A percentile compares a stretch with the other conserved stretches of the same genome.
Evolutionary conservation across 495 filamentous ascomycete genomes (phyloP).

Genomic region (Penicillium diatomitis): DNA sequence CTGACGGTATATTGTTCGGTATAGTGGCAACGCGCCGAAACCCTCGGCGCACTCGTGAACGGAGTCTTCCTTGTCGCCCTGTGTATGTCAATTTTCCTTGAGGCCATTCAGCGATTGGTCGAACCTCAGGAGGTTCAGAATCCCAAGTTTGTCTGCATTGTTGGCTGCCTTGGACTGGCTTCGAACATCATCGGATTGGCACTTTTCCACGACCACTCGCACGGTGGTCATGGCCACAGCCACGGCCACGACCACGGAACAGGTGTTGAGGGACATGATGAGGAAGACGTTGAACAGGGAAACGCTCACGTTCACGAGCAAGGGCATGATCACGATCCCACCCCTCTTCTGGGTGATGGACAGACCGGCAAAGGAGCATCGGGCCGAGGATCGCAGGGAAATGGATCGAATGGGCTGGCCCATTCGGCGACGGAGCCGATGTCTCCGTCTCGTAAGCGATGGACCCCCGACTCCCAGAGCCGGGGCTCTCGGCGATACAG

Average conservation of each 20-base stretch:
- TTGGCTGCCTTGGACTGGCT: conserved; percentile 75
- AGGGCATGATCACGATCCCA: conserved; percentile 5
- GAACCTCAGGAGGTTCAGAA: conserved; percentile 79
- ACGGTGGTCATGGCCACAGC: conserved; percentile 51
- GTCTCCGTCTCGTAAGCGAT: conserved; percentile 25
- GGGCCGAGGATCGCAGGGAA: conserved; percentile 4
- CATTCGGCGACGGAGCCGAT: conserved; percentile 21
- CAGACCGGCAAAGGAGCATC: conserved; percentile 9
- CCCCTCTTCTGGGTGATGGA: too few species aligned
- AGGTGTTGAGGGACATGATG: conserved; percentile 14
- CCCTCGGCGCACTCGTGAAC: conserved; percentile 88
- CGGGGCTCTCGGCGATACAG: conserved; percentile 46
- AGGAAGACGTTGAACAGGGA: conserved; percentile 38
- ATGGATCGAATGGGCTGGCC: conserved; percentile 34
- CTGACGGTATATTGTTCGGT: conserved; percentile 26
- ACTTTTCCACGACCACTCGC: conserved; percentile 88
- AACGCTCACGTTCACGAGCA: conserved; percentile 26
- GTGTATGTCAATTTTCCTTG: conserved; percentile 90
- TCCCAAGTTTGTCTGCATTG: conserved; percentile 75
- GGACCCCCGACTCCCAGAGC: conserved; percentile 27
- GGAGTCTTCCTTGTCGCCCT: conserved; percentile 94
- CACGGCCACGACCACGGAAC: conserved; percentile 50
- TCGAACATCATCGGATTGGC: conserved; percentile 86
- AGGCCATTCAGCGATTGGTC: conserved; percentile 81
- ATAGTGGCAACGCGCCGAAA: conserved; percentile 96